Evolutionary conservation across 2,329 filamentous ascomycete species (phyloP), one percentile per base, ranked within the genome.

Genomic region (Colletotrichum cuscutae): DNA sequence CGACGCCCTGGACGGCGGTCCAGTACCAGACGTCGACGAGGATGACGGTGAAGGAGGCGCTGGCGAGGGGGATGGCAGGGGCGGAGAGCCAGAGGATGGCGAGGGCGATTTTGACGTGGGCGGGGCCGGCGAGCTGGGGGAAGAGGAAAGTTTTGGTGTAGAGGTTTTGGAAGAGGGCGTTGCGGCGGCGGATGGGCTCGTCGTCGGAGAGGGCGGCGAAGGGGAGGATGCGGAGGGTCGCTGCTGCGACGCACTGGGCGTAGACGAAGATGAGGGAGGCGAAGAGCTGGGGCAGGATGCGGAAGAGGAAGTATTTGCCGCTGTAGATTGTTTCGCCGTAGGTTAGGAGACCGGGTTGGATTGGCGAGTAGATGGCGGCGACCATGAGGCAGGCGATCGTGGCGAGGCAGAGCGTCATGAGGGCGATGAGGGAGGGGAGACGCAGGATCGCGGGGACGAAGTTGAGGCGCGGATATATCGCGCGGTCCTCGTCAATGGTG

Each of bases 61-160:
- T 94, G 74, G 95, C 90, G 22, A 98, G 88, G 1, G 95, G 96
- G 52, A 98, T 89, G 6, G 93, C 93, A 77, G 97, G 93, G 76
- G 94, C 90, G 32, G 91, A 88, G 26, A 97, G 83, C 95, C 95
- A 98, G 32, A 94, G 91, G 4, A 91, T 85, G 42, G 93, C 78
- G 66, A 91, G 90, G 65, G 91, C 92, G 42, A 90, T 79, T 76
- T 92, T 92, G 46, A 96, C 85, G 13, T 92, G 84, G 78, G 89
- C 88, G 32, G 94, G 90, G 1, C 93, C 93, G 19, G 82, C 79
- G n/a, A 89, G 77, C 13, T 86, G 84, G 2, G 89, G 89, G 77
- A 91, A 88, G 9, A 90, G 84, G 78, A 96, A 95, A 6, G 92
- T 87, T 73, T 88, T 90, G 0, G 94, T 93, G 68, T 94, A 88